Conservation (phyloP, 148 eudicot genomes). For the Cornus kousa region DNA sequence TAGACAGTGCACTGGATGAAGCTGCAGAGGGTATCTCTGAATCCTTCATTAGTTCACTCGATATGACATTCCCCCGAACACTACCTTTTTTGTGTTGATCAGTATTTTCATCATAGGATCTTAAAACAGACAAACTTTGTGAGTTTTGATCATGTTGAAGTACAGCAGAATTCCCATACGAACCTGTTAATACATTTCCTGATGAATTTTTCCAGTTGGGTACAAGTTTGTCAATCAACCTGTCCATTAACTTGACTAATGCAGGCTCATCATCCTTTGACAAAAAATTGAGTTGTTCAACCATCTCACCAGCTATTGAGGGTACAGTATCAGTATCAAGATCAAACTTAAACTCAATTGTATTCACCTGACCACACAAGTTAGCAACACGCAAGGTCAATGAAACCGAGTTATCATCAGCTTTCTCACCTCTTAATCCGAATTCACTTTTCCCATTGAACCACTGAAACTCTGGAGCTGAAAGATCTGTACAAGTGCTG, state of each 20-base stretch:
- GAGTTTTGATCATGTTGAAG: too few species aligned
- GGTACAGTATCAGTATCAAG: constrained; percentile 25
- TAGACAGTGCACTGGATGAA: constrained; percentile 10
- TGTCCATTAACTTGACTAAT: constrained; percentile 38
- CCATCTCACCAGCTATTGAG: constrained; percentile 40
- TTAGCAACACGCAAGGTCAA: constrained; percentile 24
- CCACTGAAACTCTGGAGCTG: constrained; percentile 14
- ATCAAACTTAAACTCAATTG: constrained; percentile 28
- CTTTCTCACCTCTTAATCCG: constrained; percentile 28
- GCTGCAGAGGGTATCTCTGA: background rate
- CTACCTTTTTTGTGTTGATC: too few species aligned
- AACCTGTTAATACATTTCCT: background rate
- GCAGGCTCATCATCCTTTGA: constrained; percentile 27
- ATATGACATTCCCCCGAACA: too few species aligned
- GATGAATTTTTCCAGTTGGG: constrained; percentile 6
- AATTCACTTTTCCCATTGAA: constrained; percentile 13
- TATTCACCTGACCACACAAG: constrained; percentile 20
- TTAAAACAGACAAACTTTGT: too few species aligned
- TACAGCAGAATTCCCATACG: constrained; percentile 8
- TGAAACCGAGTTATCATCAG: constrained; percentile 19
- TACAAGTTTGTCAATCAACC: constrained; percentile 25
- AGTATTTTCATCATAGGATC: too few species aligned
- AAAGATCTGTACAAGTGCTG: too few species aligned
- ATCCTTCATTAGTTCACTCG: too few species aligned
- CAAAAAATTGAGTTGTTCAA: constrained; percentile 26